Evolutionary conservation across 2,329 filamentous ascomycete species (phyloP), one percentile per base, ranked within the genome.

Genomic region (Acephala macrosclerotiorum): DNA sequence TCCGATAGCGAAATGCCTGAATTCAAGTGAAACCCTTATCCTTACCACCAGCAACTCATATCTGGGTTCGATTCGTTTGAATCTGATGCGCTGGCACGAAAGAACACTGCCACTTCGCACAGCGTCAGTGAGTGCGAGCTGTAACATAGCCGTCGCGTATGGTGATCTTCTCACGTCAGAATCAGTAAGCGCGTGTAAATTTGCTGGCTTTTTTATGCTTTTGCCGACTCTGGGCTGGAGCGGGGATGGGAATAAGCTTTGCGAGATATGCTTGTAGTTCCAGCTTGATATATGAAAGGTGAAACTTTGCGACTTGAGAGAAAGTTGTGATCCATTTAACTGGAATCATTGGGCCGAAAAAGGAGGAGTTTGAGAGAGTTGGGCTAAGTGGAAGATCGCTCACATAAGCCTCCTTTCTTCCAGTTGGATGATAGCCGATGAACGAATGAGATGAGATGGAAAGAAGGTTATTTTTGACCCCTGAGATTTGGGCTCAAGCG

Each of bases 111-210:
- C 18, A 42, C 4, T 49, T 49, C 20, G 38, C 45, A 49, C 8
- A 22, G 38, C 12, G 4, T 16, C 18, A n/a, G n/a, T n/a, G 38
- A 16, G 12, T 42, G 20, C 45, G 8, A 25, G 5, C 25, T 29
- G 22, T 29, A 51, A 12, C 47, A 51, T 51, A 51, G 25, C 47
- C 22, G 25, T 51, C 25, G 47, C 25, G 22, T 26, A 26, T 20
- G 47, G 25, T 51, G 47, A 51, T 51, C 47, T 51, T 49, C 47
- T 51, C 47, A 51, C 47, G 47, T 51, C 47, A 51, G 47, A 51
- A 51, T 22, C 47, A 51, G 47, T 51, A 26, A 51, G 47, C 25
- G 7, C 5, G 25, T 9, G 8, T 20, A 51, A 51, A 51, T 51
- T 51, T 29, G 25, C 47, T 29, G 47, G 7, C 22, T 26, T 26